Conservation (phyloP, 306 rosid species). For the Rubus idaeus region DNA sequence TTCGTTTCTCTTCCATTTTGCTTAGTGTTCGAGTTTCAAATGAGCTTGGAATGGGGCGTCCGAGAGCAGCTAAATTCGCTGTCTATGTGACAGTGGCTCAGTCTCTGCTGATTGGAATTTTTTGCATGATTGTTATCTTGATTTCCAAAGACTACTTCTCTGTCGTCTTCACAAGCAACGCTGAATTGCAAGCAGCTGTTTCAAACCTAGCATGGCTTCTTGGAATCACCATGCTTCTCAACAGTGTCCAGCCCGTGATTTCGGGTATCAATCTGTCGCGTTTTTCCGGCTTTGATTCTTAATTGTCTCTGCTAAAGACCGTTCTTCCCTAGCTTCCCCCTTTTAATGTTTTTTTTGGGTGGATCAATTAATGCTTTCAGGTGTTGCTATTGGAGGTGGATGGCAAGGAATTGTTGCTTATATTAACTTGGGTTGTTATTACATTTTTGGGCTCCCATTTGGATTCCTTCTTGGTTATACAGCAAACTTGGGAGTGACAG, state of each 20-base stretch:
- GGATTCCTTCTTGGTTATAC: conserved; percentile 68
- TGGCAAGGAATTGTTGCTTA: conserved; percentile 91
- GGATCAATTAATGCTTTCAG: conserved; percentile 32
- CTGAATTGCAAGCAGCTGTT: conserved; percentile 50
- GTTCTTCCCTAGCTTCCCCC: too few relatives aligned
- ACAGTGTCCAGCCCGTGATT: conserved; percentile 86
- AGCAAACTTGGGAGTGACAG: conserved; percentile 64
- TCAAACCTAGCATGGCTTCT: conserved; percentile 62
- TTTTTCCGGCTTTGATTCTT: background rate
- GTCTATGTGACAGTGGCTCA: conserved; percentile 63
- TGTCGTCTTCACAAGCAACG: conserved; percentile 56
- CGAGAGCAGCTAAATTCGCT: conserved; percentile 73
- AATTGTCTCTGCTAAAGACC: background rate
- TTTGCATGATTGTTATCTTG: conserved; percentile 53
- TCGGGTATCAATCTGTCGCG: conserved; percentile 46
- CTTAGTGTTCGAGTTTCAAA: conserved; percentile 63
- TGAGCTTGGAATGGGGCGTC: conserved; percentile 72
- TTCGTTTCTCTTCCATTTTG: background rate
- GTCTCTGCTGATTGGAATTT: conserved; percentile 67
- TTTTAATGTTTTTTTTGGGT: too few relatives aligned
- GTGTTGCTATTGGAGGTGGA: conserved; percentile 95
- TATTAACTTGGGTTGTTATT: conserved; percentile 74
- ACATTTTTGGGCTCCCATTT: conserved; percentile 74
- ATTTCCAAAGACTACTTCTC: conserved; percentile 48
- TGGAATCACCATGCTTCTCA: conserved; percentile 74